Conservation (phyloP, 495 filamentous ascomycete species). For the Cercophora newfieldiana region DNA sequence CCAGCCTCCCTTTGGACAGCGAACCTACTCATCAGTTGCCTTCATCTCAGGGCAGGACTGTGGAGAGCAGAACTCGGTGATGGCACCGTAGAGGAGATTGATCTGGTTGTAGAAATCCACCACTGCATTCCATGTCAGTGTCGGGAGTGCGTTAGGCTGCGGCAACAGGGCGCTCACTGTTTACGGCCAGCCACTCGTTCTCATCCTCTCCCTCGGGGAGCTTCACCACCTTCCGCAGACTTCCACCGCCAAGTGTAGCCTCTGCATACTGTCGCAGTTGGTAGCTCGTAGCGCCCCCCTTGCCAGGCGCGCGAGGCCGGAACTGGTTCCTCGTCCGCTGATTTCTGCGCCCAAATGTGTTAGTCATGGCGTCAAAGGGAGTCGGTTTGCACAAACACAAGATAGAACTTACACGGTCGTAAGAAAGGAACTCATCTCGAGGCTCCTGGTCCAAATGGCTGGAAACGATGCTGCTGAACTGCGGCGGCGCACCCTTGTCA, state of each 20-base stretch:
- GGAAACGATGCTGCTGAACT: conserved; percentile 30
- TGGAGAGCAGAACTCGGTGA: conserved; percentile 98
- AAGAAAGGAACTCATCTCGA: conserved; percentile 39
- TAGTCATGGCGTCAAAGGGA: conserved; percentile 15
- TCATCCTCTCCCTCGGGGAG: conserved; percentile 94
- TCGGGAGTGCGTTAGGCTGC: not conserved
- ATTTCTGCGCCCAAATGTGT: conserved; percentile 58
- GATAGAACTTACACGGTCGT: conserved; percentile 37
- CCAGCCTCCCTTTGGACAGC: not conserved
- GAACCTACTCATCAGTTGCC: conserved; percentile 87
- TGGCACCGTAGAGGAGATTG: conserved; percentile 96
- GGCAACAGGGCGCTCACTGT: conserved; percentile 57
- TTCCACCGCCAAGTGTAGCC: conserved; percentile 92
- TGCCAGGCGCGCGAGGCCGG: conserved; percentile 82
- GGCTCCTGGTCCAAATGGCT: conserved; percentile 1
- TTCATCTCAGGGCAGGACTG: conserved; percentile 99
- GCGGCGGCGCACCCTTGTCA: conserved; percentile 23
- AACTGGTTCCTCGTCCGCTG: conserved; percentile 87
- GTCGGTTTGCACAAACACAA: not conserved
- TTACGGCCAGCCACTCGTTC: conserved; percentile 97
- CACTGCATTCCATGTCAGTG: conserved; percentile 57
- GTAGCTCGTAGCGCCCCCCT: conserved; percentile 86
- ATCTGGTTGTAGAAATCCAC: conserved; percentile 99
- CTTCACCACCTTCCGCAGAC: conserved; percentile 92
- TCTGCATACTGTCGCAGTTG: conserved; percentile 97